phyloP scores from a whole-genome alignment of 352 stramenopile genomes.

The Pythium sukuiense region DNA sequence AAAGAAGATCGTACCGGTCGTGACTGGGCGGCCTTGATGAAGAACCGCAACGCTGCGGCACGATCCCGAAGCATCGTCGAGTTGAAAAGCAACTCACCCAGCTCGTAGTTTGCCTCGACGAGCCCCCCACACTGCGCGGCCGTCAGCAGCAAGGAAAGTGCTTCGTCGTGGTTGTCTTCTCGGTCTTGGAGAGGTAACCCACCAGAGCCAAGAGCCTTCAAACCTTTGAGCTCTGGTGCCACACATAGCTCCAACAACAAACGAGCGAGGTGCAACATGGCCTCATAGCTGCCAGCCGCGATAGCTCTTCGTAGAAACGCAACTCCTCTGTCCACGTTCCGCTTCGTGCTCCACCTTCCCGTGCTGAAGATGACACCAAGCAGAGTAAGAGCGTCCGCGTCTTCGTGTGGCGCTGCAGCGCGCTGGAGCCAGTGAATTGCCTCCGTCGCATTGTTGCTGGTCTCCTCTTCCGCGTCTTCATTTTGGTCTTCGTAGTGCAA shows the following conservation, averaged over 20 bases:
- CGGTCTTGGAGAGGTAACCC: conserved; percentile 41
- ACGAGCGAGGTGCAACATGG: conserved; percentile 58
- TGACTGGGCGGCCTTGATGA: conserved; percentile 48
- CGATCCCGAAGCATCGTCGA: conserved; percentile 51
- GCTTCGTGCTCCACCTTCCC: conserved; percentile 46
- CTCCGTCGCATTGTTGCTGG: conserved; percentile 38
- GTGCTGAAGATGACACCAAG: conserved; percentile 49
- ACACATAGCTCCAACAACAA: conserved; percentile 33
- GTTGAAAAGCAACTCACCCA: conserved; percentile 57
- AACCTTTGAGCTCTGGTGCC: conserved; percentile 14
- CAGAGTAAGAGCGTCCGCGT: conserved; percentile 46
- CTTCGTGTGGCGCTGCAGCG: conserved; percentile 37
- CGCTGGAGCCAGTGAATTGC: conserved; percentile 71
- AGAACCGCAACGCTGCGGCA: conserved; percentile 56
- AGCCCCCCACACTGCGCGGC: conserved; percentile 37
- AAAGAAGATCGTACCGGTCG: conserved; percentile 17
- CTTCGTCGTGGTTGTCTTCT: conserved; percentile 63
- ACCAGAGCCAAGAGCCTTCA: neutral
- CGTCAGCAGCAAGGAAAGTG: conserved; percentile 54
- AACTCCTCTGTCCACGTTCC: conserved; percentile 54
- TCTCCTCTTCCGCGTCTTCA: neutral
- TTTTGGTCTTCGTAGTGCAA: conserved; percentile 17
- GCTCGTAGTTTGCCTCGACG: conserved; percentile 38
- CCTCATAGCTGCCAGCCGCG: conserved; percentile 37
- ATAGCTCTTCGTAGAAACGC: conserved; percentile 53